Conservation (phyloP, 495 filamentous ascomycete genomes). For the Lichenothelia convexa region DNA sequence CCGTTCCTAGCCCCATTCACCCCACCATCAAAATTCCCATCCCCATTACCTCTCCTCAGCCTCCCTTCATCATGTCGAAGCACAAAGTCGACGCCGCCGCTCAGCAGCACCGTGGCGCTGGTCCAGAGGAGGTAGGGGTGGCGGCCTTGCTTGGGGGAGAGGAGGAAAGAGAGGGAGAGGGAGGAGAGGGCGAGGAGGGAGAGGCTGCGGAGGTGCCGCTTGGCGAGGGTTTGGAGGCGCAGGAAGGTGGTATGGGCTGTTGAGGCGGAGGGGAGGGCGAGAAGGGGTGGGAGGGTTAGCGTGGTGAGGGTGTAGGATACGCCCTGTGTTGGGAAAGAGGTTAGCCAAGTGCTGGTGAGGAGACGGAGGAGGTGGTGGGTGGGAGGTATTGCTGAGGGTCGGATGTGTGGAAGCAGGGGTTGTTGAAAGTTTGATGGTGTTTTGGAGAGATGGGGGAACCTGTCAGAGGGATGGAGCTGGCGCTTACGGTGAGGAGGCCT, state of each 20-base stretch:
- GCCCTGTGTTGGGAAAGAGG: slow-evolving; percentile 42
- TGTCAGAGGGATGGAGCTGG: slow-evolving; percentile 2
- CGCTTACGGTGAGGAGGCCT: slow-evolving; percentile 65
- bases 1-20: too few species aligned
- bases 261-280: slow-evolving; percentile 53
- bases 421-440: neutral
- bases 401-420: too few species aligned
- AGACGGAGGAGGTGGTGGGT: too few species aligned
- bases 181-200: slow-evolving; percentile 40
- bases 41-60: slow-evolving; percentile 18
- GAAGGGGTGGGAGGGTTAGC: slow-evolving; percentile 56
- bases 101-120: slow-evolving; percentile 33
- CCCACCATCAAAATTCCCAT: too few species aligned
- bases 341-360: too few species aligned
- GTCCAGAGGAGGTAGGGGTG: slow-evolving; percentile 84
- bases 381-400: slow-evolving; percentile 5
- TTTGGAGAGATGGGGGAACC: too few species aligned
- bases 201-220: slow-evolving; percentile 40
- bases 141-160: slow-evolving; percentile 48
- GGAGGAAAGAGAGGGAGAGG: slow-evolving; percentile 50
- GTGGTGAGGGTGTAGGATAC: slow-evolving; percentile 61
- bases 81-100: slow-evolving; percentile 37
- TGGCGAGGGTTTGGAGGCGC: slow-evolving; percentile 39
- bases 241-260: slow-evolving; percentile 45
- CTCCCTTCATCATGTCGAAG: slow-evolving; percentile 22